Conservation (phyloP, 2,329 filamentous ascomycete species). For the Zymoseptoria pseudotritici region DNA sequence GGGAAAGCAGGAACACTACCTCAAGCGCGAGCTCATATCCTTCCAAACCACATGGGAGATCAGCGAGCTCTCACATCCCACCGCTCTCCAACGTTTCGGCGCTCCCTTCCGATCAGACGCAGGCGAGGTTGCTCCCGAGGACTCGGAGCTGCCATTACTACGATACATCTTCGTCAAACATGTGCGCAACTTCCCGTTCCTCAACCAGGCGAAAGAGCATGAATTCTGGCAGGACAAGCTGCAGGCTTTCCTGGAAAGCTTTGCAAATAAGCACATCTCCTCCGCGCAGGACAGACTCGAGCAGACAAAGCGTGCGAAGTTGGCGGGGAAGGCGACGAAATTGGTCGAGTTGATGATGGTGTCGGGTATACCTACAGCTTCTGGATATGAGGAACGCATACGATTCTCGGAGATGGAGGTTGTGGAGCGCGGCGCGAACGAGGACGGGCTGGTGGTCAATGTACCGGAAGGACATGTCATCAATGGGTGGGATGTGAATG, state of each 20-base stretch:
- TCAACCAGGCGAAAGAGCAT: constrained; percentile 94
- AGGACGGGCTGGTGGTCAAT: constrained; percentile 78
- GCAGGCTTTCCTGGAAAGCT: constrained; percentile 92
- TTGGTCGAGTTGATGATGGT: constrained; percentile 99
- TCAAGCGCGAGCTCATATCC: constrained; percentile 90
- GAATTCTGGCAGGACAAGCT: constrained; percentile 99
- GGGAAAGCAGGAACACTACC: constrained; percentile 97
- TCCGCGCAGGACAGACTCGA: constrained; percentile 93
- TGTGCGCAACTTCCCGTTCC: constrained; percentile 94
- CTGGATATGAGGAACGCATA: constrained; percentile 94
- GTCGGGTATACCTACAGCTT: constrained; percentile 88
- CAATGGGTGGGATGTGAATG: constrained; percentile 95
- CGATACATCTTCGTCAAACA: constrained; percentile 97
- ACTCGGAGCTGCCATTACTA: constrained; percentile 88
- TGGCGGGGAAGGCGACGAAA: constrained; percentile 89
- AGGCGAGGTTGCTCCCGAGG: constrained; percentile 84
- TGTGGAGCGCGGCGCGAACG: constrained; percentile 85
- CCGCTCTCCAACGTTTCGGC: constrained; percentile 87
- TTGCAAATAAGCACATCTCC: constrained; percentile 93
- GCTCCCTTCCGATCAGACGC: constrained; percentile 89
- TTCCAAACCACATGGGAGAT: constrained; percentile 89
- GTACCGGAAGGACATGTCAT: constrained; percentile 85
- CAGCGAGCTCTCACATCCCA: constrained; percentile 85
- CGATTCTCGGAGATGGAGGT: constrained; percentile 95
- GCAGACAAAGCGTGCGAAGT: constrained; percentile 87